phyloP scores from a whole-genome alignment of 192 early-diverging fungal genomes.

The Entophlyctis luteolus region DNA sequence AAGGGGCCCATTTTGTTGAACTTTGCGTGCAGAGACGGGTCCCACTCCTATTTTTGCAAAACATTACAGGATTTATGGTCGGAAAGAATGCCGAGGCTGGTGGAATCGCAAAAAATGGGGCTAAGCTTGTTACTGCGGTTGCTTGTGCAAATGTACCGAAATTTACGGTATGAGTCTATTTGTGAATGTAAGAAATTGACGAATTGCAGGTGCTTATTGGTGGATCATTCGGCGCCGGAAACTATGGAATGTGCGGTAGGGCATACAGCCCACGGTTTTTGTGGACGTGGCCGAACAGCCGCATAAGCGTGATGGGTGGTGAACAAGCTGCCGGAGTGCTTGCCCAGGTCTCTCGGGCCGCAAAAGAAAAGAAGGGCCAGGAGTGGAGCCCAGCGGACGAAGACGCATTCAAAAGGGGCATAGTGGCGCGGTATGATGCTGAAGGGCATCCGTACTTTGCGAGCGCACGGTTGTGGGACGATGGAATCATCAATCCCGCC shows the following conservation, averaged over 20 bases:
- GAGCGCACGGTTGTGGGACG: conserved; percentile 85
- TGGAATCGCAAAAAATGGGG: conserved; percentile 96
- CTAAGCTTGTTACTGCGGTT: conserved; percentile 93
- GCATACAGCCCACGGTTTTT: conserved; percentile 90
- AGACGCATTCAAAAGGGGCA: conserved; percentile 76
- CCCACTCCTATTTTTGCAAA: conserved; percentile 89
- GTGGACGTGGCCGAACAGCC: conserved; percentile 88
- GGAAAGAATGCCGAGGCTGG: conserved; percentile 88
- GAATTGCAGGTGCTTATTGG: conserved; percentile 53
- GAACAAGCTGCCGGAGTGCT: conserved; percentile 92
- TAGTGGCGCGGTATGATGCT: conserved; percentile 77
- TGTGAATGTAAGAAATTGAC: conserved; percentile 28
- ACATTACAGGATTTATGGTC: conserved; percentile 92
- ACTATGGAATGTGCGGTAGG: conserved; percentile 97
- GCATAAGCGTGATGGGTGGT: conserved; percentile 97
- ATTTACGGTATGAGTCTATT: conserved; percentile 78
- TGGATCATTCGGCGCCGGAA: conserved; percentile 64
- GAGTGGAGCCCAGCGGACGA: conserved; percentile 74
- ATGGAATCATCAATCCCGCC: conserved; percentile 85
- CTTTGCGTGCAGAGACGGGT: conserved; percentile 83
- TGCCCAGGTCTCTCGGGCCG: conserved; percentile 77
- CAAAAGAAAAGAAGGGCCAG: conserved; percentile 72
- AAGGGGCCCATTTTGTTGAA: conserved; percentile 94
- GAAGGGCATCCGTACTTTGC: conserved; percentile 97
- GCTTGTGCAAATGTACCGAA: conserved; percentile 91